These are phyloP conservation scores for Pythium sukuiense DNA, from an alignment of 352 stramenopile genomes.

Conservation along the genomic window DNA sequence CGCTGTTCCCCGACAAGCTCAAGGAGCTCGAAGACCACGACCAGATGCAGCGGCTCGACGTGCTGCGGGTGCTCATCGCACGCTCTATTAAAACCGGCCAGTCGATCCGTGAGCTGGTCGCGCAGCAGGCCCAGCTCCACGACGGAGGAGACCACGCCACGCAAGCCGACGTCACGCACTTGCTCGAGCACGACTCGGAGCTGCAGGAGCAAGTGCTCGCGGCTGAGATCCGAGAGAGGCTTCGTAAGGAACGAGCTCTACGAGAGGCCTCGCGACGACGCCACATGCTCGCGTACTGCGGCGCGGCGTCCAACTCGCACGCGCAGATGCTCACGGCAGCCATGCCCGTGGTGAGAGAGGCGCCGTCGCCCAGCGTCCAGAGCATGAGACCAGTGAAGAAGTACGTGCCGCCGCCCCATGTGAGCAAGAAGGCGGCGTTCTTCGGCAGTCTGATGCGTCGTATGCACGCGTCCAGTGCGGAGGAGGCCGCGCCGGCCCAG, in stretches of 20 bases:
- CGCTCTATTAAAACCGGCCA: constrained; percentile 28
- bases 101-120: constrained; percentile 34
- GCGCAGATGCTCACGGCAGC: constrained; percentile 8
- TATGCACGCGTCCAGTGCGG: constrained; percentile 1
- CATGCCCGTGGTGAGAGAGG: neutral
- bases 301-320: constrained; percentile 7
- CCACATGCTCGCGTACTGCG: constrained; percentile 39
- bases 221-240: constrained; percentile 41
- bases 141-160: constrained; percentile 17
- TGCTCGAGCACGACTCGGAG: constrained; percentile 36
- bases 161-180: constrained; percentile 31
- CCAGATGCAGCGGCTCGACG: constrained; percentile 30
- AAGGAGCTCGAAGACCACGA: constrained; percentile 32
- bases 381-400: constrained; percentile 27
- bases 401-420: constrained; percentile 20
- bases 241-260: constrained; percentile 42
- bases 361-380: constrained; percentile 22
- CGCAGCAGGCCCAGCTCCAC: constrained; percentile 15
- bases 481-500: neutral
- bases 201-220: constrained; percentile 43
- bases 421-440: constrained; percentile 26
- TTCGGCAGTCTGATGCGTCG: constrained; percentile 24
- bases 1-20: constrained; percentile 34
- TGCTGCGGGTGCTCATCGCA: constrained; percentile 32
- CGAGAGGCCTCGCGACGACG: constrained; percentile 40